Conservation (phyloP, 2,329 filamentous ascomycete species). For the Colletotrichum ledebouriae region DNA sequence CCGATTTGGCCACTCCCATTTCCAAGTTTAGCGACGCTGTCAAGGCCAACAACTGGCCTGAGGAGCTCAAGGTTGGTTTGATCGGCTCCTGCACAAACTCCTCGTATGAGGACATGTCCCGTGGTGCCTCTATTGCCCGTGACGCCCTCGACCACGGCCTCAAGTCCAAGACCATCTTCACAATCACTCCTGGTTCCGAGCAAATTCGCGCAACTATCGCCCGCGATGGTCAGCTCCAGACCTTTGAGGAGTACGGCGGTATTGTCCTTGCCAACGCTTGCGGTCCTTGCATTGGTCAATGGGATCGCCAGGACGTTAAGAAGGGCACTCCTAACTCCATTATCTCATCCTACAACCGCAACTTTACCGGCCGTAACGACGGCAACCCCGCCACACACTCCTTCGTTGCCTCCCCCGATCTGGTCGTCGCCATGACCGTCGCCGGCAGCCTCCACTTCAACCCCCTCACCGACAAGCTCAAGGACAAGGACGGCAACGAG, state of each 20-base stretch:
- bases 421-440: constrained; percentile 88
- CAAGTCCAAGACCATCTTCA: constrained; percentile 94
- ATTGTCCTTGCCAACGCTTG: constrained; percentile 96
- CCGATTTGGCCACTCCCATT: constrained; percentile 96
- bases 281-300: constrained; percentile 93
- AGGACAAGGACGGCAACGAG: constrained; percentile 96
- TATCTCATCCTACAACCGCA: constrained; percentile 99
- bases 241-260: constrained; percentile 96
- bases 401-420: constrained; percentile 91
- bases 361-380: constrained; percentile 98
- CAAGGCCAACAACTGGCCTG: constrained; percentile 95
- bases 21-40: constrained; percentile 97
- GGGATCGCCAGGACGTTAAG: constrained; percentile 93
- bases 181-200: constrained; percentile 95
- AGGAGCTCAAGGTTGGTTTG: constrained; percentile 95
- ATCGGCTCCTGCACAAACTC: constrained; percentile 99
- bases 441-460: constrained; percentile 93
- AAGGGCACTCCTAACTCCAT: constrained; percentile 98
- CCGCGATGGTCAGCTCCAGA: constrained; percentile 91
- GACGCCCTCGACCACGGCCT: constrained; percentile 93
- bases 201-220: constrained; percentile 95
- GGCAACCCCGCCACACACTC: constrained; percentile 95
- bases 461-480: constrained; percentile 90
- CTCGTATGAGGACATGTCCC: constrained; percentile 89
- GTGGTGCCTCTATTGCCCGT: constrained; percentile 89